Conservation (phyloP, 768 basidiomycete species). For the Lentinus brumalis region DNA sequence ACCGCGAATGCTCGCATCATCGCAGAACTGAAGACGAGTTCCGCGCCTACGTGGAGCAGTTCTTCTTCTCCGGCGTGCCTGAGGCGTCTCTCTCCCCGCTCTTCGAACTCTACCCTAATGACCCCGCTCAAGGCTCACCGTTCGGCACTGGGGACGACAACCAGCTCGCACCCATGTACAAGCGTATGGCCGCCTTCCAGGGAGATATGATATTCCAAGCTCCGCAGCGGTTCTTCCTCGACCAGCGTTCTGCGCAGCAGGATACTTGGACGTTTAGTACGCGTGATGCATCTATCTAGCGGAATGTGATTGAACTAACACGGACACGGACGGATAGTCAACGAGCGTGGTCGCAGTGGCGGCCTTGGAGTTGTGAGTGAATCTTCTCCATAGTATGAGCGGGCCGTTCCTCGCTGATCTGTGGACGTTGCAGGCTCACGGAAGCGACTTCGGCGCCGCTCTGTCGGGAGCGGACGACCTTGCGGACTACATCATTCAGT, state of each 20-base stretch:
- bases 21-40: not conserved
- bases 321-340: too few species aligned
- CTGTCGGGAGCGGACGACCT: constrained; percentile 3
- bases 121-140: constrained; percentile 44
- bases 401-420: too few species aligned
- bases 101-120: constrained; percentile 39
- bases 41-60: too few species aligned
- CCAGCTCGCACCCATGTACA: constrained; percentile 17
- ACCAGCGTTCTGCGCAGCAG: not conserved
- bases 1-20: too few species aligned
- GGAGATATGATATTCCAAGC: not conserved
- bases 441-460: not conserved
- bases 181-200: constrained; percentile 28
- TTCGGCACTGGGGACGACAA: constrained; percentile 42
- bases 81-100: too few species aligned
- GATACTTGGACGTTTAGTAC: not conserved
- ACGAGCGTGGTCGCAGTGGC: too few species aligned
- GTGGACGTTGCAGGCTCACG: constrained; percentile 2
- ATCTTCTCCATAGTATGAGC: too few species aligned
- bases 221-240: not conserved
- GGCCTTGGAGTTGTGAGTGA: too few species aligned
- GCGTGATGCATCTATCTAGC: not conserved
- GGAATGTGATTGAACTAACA: too few species aligned
- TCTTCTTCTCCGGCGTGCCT: too few species aligned
- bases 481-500: constrained; percentile 25